phyloP scores from a whole-genome alignment of 371 early-diverging fungal species.

The Actinomortierella wolfii region DNA sequence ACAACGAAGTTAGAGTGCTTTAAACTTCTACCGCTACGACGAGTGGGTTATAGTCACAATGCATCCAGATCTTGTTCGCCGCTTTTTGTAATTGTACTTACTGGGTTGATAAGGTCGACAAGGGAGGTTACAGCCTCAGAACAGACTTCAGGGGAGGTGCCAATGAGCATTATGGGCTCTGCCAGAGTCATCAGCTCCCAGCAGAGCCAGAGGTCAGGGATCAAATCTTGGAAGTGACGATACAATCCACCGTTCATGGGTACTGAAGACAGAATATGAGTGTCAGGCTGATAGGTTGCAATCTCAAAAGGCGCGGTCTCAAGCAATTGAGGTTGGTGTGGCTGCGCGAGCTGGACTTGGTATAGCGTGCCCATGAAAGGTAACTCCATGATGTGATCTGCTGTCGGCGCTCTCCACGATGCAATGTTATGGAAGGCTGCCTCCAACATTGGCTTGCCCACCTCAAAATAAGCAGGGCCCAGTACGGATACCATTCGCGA shows the following conservation, averaged over 20 bases:
- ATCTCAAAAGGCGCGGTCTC: conserved; percentile 78
- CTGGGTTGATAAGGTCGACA: conserved; percentile 93
- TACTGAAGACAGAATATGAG: conserved; percentile 77
- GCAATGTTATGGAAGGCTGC: conserved; percentile 82
- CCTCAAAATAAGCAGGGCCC: conserved; percentile 82
- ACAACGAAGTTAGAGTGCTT: no score
- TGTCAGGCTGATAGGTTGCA: conserved; percentile 67
- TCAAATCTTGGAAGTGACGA: conserved; percentile 76
- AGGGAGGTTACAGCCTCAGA: conserved; percentile 84
- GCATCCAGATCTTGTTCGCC: no score
- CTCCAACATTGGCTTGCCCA: conserved; percentile 80
- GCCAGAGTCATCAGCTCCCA: conserved; percentile 97
- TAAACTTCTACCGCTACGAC: no score
- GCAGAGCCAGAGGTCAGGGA: conserved; percentile 84
- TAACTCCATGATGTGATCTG: conserved; percentile 61
- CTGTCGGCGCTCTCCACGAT: conserved; percentile 68
- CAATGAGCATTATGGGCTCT: conserved; percentile 90
- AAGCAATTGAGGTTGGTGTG: conserved; percentile 78
- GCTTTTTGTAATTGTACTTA: conserved; percentile 48
- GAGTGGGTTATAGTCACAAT: no score
- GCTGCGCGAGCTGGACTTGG: conserved; percentile 78
- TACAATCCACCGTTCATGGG: conserved; percentile 70
- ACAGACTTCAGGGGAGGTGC: conserved; percentile 86
- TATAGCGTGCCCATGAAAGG: conserved; percentile 76
- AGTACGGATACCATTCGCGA: conserved; percentile 71